These are phyloP conservation scores for Colletotrichum gloeosporioides DNA, from an alignment of 2,329 filamentous ascomycete genomes.

Conservation along the genomic window DNA sequence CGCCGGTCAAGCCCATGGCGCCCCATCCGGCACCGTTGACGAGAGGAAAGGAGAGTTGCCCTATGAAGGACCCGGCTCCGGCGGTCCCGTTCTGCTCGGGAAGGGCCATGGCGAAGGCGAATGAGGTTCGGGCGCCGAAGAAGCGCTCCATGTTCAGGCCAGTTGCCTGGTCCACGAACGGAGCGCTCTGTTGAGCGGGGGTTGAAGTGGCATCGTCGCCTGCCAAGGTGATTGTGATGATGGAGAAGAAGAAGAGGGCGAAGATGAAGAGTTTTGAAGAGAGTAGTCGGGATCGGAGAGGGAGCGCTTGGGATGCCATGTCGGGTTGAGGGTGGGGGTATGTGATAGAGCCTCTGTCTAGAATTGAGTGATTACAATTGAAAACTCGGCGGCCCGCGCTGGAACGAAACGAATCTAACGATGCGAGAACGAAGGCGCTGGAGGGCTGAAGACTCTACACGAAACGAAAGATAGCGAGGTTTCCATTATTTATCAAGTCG, in stretches of 20 bases:
- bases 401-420: neutral
- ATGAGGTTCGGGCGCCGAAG: constrained; percentile 42
- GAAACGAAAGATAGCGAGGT: neutral
- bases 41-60: constrained; percentile 48
- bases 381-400: neutral
- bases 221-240: neutral
- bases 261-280: neutral
- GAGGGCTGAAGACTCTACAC: neutral
- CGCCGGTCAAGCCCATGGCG: constrained; percentile 47
- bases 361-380: neutral
- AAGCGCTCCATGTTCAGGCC: constrained; percentile 42
- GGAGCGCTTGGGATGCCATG: neutral
- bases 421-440: neutral
- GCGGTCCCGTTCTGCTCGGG: constrained; percentile 26
- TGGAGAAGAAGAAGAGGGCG: neutral
- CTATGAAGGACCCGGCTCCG: constrained; percentile 46
- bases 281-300: neutral
- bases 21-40: constrained; percentile 48
- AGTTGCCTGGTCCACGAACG: constrained; percentile 36
- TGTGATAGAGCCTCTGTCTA: neutral
- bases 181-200: constrained; percentile 17
- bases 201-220: constrained; percentile 16
- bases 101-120: constrained; percentile 48
- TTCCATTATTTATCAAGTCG: neutral
- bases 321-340: fast-evolving